Conservation (phyloP, 1,284 basidiomycete genomes). For the Gymnopus androsaceus region DNA sequence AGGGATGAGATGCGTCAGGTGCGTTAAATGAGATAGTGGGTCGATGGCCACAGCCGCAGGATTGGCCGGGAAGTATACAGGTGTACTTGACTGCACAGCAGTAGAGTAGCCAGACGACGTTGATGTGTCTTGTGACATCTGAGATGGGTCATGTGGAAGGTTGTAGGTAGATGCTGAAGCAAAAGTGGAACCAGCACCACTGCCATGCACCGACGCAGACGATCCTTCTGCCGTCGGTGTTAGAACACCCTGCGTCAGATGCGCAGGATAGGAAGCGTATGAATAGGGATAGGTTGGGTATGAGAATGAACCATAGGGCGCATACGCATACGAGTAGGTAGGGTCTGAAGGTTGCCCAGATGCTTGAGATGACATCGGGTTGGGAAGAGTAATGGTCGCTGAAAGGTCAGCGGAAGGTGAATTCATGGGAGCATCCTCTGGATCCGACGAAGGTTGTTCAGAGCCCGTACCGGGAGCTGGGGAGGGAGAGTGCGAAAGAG, state of each 20-base stretch:
- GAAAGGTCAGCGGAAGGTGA: conserved; percentile 3
- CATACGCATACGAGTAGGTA: conserved; percentile 3
- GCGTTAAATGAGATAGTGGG: conserved; percentile 11
- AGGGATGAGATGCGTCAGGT: conserved; percentile 14
- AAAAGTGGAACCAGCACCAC: not conserved
- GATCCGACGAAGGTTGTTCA: conserved; percentile 1
- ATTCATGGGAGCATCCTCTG: conserved; percentile 1
- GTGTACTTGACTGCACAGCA: not conserved
- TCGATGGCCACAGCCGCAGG: conserved; percentile 7
- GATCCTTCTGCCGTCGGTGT: not conserved
- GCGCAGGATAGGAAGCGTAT: conserved; percentile 7
- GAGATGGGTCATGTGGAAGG: not conserved
- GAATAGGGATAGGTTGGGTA: conserved; percentile 7
- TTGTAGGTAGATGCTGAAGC: not conserved
- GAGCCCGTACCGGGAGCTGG: conserved; percentile 10
- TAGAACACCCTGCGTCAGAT: conserved; percentile 1
- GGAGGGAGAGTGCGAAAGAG: conserved; percentile 14
- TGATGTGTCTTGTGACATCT: conserved; percentile 46
- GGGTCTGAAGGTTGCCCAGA: not conserved
- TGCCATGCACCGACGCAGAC: not conserved
- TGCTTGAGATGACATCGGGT: not conserved
- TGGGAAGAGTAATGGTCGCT: not conserved
- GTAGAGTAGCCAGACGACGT: not conserved
- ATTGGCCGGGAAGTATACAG: not conserved
- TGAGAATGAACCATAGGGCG: not conserved